Conservation (phyloP, 2,329 filamentous ascomycete species). For the Monosporascus sp. region DNA sequence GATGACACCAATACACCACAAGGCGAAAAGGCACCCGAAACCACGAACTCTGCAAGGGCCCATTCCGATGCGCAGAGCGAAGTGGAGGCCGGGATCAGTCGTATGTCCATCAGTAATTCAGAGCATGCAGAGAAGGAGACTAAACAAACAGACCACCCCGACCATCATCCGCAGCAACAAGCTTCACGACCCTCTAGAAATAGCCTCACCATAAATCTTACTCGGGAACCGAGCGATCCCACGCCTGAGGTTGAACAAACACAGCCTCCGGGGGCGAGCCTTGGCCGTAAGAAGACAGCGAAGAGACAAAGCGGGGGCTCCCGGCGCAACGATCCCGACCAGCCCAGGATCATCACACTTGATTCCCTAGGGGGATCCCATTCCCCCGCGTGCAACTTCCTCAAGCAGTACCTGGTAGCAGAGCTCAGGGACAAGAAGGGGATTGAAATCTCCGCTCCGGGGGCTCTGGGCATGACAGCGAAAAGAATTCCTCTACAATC, state of each 20-base stretch:
- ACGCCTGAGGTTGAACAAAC: conserved; percentile 10
- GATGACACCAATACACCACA: conserved; percentile 5
- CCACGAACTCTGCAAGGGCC: background rate
- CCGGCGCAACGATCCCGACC: conserved; percentile 42
- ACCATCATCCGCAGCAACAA: conserved; percentile 3
- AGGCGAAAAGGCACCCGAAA: background rate
- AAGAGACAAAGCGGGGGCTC: conserved; percentile 27
- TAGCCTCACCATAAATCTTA: conserved; percentile 7
- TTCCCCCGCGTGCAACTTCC: conserved; percentile 54
- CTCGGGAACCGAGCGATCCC: conserved; percentile 8
- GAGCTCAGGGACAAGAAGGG: conserved; percentile 64
- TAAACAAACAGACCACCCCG: conserved; percentile 14
- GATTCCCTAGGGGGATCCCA: conserved; percentile 74
- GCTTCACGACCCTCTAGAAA: conserved; percentile 1
- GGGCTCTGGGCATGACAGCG: conserved; percentile 56
- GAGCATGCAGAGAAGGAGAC: conserved; percentile 6
- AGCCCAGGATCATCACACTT: conserved; percentile 74
- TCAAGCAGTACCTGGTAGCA: conserved; percentile 71
- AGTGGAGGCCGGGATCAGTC: conserved; percentile 15
- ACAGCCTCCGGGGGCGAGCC: conserved; percentile 10
- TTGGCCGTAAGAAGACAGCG: conserved; percentile 22
- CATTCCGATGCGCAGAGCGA: conserved; percentile 7
- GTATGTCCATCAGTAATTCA: conserved; percentile 23
- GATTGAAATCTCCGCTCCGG: conserved; percentile 20
- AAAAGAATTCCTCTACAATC: conserved; percentile 71